phyloP scores from a whole-genome alignment of 2,329 filamentous ascomycete genomes.

The Cladosporium sp. region DNA sequence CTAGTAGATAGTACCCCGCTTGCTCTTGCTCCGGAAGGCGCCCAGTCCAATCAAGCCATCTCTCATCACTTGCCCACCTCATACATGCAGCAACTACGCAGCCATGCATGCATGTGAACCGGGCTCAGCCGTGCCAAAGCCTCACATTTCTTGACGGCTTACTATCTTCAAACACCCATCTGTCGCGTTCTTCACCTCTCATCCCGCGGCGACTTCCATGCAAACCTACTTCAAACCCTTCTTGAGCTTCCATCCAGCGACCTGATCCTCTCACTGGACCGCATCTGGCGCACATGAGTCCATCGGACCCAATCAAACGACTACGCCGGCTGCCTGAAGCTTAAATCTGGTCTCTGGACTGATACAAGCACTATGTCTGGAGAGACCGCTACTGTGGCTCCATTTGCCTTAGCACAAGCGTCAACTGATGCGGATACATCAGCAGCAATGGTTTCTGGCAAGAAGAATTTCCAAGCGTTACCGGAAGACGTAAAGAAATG shows the following conservation, averaged over 20 bases:
- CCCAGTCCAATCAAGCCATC: not conserved
- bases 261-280: not conserved
- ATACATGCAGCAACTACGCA: not conserved
- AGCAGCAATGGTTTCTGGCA: not conserved
- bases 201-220: not conserved
- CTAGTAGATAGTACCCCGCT: not conserved
- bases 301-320: not conserved
- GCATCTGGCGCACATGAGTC: not conserved
- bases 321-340: not conserved
- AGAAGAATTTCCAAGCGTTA: constrained; percentile 16
- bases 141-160: not conserved
- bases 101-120: constrained; percentile 1
- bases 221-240: not conserved
- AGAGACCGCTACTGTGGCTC: not conserved
- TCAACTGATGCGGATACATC: not conserved
- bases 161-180: not conserved
- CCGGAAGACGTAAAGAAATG: constrained; percentile 32
- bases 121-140: not conserved
- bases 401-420: not conserved
- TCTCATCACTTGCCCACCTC: not conserved
- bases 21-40: not conserved
- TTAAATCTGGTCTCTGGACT: not conserved
- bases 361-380: not conserved
- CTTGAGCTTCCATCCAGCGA: not conserved
- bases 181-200: not conserved